These are phyloP conservation scores for Citropsis articulata DNA, from an alignment of 345 rosid species.

Conservation along the genomic window DNA sequence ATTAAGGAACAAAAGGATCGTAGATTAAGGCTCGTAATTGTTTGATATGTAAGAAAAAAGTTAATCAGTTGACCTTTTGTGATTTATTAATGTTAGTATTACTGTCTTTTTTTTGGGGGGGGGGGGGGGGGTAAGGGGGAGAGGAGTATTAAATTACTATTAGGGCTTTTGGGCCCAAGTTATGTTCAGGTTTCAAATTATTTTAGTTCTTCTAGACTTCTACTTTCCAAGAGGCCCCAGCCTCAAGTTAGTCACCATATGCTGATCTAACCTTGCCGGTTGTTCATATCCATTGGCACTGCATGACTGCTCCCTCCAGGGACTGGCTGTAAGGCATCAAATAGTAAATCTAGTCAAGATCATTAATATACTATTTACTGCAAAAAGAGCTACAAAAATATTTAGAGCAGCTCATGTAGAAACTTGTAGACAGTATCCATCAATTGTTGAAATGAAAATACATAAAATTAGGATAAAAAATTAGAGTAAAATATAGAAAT, in stretches of 20 bases:
- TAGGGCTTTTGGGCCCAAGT: too few relatives aligned
- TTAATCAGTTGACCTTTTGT: too few relatives aligned
- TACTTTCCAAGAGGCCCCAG: neutral
- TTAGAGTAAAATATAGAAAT: neutral
- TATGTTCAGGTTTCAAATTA: neutral
- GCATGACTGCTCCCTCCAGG: constrained; percentile 67
- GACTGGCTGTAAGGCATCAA: constrained; percentile 44
- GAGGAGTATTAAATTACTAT: too few relatives aligned
- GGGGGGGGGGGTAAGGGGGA: too few relatives aligned
- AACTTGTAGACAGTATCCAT: neutral
- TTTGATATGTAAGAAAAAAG: too few relatives aligned
- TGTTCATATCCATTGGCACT: constrained; percentile 43
- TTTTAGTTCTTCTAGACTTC: constrained; percentile 1
- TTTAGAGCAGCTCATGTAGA: constrained; percentile 5
- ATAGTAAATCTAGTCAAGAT: constrained; percentile 10
- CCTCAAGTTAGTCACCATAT: constrained; percentile 11
- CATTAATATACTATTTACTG: neutral
- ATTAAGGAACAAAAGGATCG: too few relatives aligned
- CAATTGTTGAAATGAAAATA: neutral
- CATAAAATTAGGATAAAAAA: neutral
- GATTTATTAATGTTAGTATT: too few relatives aligned
- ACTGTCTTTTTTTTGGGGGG: too few relatives aligned
- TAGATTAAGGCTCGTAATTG: too few relatives aligned
- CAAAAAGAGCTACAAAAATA: neutral
- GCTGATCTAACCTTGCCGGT: constrained; percentile 64